Evolutionary conservation across 164 flowering plant species (phyloP).

Genomic region (Stephania cephalantha): DNA sequence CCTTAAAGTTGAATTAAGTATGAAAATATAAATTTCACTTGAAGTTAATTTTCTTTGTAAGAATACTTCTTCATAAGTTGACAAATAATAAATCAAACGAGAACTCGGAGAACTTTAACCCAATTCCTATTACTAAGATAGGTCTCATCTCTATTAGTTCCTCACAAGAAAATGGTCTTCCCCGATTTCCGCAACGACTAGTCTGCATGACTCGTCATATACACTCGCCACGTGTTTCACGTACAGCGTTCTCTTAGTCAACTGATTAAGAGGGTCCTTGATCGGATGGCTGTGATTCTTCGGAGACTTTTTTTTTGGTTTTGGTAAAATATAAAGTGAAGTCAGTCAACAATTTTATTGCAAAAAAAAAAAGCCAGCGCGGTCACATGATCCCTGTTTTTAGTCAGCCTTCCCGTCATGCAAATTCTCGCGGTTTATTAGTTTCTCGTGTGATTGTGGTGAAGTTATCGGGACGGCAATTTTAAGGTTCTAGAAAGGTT

Average conservation of each 20-base stretch:
- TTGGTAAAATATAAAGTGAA: neutral
- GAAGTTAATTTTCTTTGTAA: too few relatives aligned
- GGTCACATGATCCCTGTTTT: neutral
- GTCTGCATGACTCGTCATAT: neutral
- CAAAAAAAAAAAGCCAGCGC: slow-evolving; percentile 2
- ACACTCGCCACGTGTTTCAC: slow-evolving; percentile 7
- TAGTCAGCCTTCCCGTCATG: slow-evolving; percentile 4
- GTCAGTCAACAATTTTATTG: slow-evolving; percentile 11
- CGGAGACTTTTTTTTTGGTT: neutral
- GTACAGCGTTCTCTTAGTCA: neutral
- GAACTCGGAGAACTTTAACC: too few relatives aligned
- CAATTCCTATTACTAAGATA: too few relatives aligned
- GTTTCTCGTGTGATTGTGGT: neutral
- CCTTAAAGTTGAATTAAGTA: too few relatives aligned
- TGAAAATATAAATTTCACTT: too few relatives aligned
- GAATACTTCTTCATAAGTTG: too few relatives aligned
- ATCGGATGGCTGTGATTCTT: neutral
- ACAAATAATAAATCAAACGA: too few relatives aligned
- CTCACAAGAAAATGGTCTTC: too few relatives aligned
- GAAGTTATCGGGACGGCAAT: neutral
- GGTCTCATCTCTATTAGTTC: too few relatives aligned
- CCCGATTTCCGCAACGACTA: slow-evolving; percentile 7
- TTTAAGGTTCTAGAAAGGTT: neutral
- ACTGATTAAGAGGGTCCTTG: neutral
- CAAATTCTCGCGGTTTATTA: neutral